These are phyloP conservation scores for Orbilia javanica DNA, from an alignment of 2,329 filamentous ascomycete species.

Conservation along the genomic window DNA sequence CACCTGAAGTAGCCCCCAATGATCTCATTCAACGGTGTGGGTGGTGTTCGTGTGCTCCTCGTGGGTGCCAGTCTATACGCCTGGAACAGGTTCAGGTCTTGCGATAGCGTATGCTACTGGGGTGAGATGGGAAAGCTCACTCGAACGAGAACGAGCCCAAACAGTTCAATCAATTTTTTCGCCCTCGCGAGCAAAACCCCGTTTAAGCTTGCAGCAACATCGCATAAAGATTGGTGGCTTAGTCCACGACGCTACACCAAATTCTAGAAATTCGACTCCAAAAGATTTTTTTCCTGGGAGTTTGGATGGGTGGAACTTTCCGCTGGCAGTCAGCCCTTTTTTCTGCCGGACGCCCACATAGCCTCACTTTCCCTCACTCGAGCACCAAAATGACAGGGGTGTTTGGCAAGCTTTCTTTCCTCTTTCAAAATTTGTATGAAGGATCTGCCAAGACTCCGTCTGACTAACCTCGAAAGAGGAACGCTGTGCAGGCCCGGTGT, in stretches of 20 bases:
- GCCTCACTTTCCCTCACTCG: background rate
- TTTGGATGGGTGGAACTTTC: conserved; percentile 16
- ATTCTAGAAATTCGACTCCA: conserved; percentile 27
- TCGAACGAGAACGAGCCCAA: conserved; percentile 11
- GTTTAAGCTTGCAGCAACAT: conserved; percentile 37
- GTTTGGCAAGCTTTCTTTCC: conserved; percentile 20
- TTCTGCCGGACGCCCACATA: conserved; percentile 34
- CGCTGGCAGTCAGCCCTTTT: conserved; percentile 43
- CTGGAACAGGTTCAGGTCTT: background rate
- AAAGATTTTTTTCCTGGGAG: conserved; percentile 21
- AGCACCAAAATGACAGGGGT: conserved; percentile 26
- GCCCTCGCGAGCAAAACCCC: background rate
- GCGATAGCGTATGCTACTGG: conserved; percentile 50
- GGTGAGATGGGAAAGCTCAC: conserved; percentile 17
- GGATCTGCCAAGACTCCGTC: conserved; percentile 48
- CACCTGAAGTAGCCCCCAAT: conserved; percentile 39
- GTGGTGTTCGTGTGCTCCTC: conserved; percentile 18
- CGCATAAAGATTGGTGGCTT: conserved; percentile 45
- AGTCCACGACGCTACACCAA: conserved; percentile 22
- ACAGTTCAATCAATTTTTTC: conserved; percentile 3
- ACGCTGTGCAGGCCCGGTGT: conserved; percentile 6
- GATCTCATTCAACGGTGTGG: conserved; percentile 42
- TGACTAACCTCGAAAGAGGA: conserved; percentile 32
- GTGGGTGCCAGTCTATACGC: conserved; percentile 16
- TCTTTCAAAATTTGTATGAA: conserved; percentile 43